These are phyloP conservation scores for Apiospora arundinis DNA, from an alignment of 2,329 filamentous ascomycete genomes.

Conservation along the genomic window DNA sequence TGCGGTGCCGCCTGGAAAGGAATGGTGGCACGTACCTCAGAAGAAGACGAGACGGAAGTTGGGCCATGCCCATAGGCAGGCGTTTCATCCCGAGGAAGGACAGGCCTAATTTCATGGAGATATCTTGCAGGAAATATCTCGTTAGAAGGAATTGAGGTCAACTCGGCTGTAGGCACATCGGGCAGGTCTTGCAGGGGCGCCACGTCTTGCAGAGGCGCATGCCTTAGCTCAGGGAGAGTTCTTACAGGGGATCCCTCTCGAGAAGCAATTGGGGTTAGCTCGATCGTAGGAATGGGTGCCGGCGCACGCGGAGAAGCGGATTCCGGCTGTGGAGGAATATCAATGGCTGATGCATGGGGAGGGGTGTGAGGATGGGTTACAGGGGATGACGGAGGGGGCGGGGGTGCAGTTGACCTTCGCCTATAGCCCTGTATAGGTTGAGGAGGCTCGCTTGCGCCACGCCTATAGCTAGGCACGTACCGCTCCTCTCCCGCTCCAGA, in stretches of 20 bases:
- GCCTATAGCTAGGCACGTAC: neutral
- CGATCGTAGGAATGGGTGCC: neutral
- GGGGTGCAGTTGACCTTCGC: neutral
- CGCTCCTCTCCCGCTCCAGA: neutral
- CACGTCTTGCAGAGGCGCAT: neutral
- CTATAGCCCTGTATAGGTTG: neutral
- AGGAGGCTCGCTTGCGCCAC: neutral
- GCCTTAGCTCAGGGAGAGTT: neutral
- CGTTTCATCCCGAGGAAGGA: neutral
- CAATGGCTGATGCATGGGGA: neutral
- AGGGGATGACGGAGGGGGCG: neutral
- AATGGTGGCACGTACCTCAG: too few relatives aligned
- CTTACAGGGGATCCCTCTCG: neutral
- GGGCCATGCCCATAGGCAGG: too few relatives aligned
- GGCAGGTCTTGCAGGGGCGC: too few relatives aligned
- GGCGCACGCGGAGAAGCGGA: neutral
- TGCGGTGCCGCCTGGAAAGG: neutral
- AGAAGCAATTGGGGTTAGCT: neutral
- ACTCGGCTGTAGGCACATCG: neutral
- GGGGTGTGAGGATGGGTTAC: neutral
- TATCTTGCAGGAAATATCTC: neutral
- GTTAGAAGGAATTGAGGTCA: neutral
- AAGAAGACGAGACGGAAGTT: neutral
- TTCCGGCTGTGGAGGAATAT: neutral
- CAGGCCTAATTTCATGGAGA: neutral